Percentiles rank a stretch among this genome's conserved stretches.
Evolutionary conservation across 2,329 filamentous ascomycete genomes (phyloP).

Genomic region (Exophiala spinifera): DNA sequence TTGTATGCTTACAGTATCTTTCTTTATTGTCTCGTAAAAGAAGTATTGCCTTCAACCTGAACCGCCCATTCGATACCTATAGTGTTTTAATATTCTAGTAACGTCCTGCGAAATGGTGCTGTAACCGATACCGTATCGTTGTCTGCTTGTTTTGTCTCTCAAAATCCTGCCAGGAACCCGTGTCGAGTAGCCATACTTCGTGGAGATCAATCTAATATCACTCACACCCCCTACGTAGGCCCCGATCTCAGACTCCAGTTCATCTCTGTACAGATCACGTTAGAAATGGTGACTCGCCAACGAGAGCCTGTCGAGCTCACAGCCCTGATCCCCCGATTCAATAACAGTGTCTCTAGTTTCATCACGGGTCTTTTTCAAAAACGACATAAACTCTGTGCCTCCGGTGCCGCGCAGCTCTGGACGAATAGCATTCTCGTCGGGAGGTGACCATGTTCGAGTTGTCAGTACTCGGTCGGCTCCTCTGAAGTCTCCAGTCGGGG

Average conservation of each 20-base stretch:
- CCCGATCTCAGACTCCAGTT: no score
- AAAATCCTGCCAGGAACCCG: not conserved
- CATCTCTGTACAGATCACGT: conserved; percentile 6
- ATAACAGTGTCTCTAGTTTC: no score
- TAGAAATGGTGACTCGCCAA: no score
- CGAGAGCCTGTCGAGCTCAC: no score
- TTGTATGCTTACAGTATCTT: not conserved
- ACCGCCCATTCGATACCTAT: no score
- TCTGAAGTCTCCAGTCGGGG: not conserved
- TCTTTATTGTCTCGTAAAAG: not conserved
- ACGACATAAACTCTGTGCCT: conserved; percentile 53
- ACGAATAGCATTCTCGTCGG: conserved; percentile 12
- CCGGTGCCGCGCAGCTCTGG: conserved; percentile 52
- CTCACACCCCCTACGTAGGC: not conserved
- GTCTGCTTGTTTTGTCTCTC: not conserved
- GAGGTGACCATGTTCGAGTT: not conserved
- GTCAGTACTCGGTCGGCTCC: not conserved
- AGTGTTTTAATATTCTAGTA: not conserved
- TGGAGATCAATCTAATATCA: not conserved
- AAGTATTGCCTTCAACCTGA: not conserved
- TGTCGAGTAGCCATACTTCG: not conserved
- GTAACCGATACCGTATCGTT: not conserved
- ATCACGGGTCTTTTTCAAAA: conserved; percentile 52
- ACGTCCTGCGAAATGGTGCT: no score
- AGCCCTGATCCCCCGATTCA: no score